phyloP scores from a whole-genome alignment of 208 protist genomes.

The Trypanosoma boissoni region DNA sequence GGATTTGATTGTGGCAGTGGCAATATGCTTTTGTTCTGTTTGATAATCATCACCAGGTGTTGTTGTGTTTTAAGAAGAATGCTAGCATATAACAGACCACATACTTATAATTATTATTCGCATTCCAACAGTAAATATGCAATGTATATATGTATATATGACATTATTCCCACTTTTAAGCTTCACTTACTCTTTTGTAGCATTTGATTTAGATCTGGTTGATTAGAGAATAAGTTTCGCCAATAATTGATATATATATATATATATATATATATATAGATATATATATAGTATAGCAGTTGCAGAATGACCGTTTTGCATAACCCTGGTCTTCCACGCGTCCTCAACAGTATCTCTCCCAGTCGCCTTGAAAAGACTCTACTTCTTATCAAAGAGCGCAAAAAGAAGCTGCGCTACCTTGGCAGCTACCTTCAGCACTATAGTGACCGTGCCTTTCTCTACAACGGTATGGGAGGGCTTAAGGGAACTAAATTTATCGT shows the following conservation, averaged over 20 bases:
- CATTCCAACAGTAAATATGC: too few relatives aligned
- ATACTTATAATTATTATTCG: too few relatives aligned
- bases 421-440: constrained; percentile 63
- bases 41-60: too few relatives aligned
- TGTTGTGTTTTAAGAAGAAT: too few relatives aligned
- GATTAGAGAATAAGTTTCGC: background rate
- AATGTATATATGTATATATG: too few relatives aligned
- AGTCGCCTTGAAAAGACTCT: constrained; percentile 55
- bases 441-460: constrained; percentile 64
- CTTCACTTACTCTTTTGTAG: background rate
- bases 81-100: too few relatives aligned
- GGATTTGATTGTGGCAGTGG: too few relatives aligned
- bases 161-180: too few relatives aligned
- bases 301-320: constrained; percentile 32
- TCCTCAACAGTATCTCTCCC: constrained; percentile 67
- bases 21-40: too few relatives aligned
- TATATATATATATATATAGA: constrained; percentile 27
- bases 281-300: background rate
- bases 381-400: constrained; percentile 62
- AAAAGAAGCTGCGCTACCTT: constrained; percentile 73
- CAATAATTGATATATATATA: background rate
- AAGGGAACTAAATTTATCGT: constrained; percentile 67
- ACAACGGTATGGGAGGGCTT: constrained; percentile 37
- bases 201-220: background rate
- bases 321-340: constrained; percentile 60